phyloP scores from a whole-genome alignment of 805 yeast species.

The Starmerella roubikii region DNA sequence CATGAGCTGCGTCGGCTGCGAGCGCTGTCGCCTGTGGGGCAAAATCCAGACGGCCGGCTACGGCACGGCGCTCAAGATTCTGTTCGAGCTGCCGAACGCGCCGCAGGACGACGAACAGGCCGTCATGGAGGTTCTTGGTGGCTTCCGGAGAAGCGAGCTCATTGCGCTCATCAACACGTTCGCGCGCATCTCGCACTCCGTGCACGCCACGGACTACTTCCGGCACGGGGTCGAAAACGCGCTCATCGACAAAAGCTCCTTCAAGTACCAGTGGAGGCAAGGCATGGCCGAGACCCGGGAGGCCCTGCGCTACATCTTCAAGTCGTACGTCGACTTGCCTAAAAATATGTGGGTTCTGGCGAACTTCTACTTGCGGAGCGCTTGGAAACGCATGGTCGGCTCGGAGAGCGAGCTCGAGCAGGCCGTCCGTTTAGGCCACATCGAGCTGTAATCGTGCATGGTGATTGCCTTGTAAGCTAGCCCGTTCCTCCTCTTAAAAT shows the following conservation, averaged over 20 bases:
- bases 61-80: conserved; percentile 85
- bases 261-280: conserved; percentile 33
- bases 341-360: conserved; percentile 38
- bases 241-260: conserved; percentile 13
- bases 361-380: conserved; percentile 36
- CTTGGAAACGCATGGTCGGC: conserved; percentile 43
- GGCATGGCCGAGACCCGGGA: conserved; percentile 41
- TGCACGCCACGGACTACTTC: conserved; percentile 62
- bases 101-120: conserved; percentile 32
- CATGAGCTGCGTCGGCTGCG: conserved; percentile 99
- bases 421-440: background rate
- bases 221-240: conserved; percentile 16
- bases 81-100: conserved; percentile 59
- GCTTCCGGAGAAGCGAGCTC: conserved; percentile 63
- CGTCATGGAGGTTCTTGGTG: conserved; percentile 38
- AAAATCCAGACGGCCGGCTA: conserved; percentile 94
- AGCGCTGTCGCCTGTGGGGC: conserved; percentile 96
- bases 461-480: too few species aligned
- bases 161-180: conserved; percentile 86
- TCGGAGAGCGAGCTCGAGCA: conserved; percentile 63
- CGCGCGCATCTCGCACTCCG: conserved; percentile 78
- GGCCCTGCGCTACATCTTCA: conserved; percentile 51
- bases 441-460: too few species aligned
- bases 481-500: too few species aligned
- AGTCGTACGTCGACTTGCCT: conserved; percentile 62